These are phyloP conservation scores for Adansonia rubrostipa DNA, from an alignment of 441 rosid species.

Conservation along the genomic window DNA sequence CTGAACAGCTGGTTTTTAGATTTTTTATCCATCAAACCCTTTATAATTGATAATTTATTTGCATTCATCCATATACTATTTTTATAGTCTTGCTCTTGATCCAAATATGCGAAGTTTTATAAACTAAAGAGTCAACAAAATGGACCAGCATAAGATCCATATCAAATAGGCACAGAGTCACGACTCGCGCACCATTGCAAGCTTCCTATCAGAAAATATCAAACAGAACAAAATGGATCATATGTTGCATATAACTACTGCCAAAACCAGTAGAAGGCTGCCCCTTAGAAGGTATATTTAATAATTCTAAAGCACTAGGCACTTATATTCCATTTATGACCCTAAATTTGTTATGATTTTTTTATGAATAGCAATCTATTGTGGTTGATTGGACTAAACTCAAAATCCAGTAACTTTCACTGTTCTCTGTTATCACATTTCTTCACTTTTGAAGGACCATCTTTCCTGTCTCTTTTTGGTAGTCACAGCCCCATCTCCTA, in stretches of 20 bases:
- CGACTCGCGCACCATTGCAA: too few relatives aligned
- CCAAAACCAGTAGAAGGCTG: background rate
- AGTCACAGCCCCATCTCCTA: background rate
- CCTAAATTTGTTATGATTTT: background rate
- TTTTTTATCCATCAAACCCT: background rate
- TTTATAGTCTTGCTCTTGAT: background rate
- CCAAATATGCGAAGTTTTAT: background rate
- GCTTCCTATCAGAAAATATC: background rate
- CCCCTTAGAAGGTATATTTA: background rate
- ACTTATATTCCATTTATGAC: background rate
- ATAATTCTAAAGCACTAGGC: background rate
- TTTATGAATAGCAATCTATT: background rate
- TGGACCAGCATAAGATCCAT: background rate
- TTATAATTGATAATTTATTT: background rate
- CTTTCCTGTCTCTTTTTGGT: background rate
- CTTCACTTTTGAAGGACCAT: background rate
- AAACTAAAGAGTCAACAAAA: background rate
- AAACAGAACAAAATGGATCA: slow-evolving; percentile 6
- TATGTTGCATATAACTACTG: background rate
- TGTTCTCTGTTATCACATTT: background rate
- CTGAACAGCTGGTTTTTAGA: background rate
- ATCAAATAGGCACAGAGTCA: background rate
- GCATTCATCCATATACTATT: background rate
- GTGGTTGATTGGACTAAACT: background rate
- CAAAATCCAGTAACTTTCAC: background rate